Conservation (phyloP, 2,329 filamentous ascomycete genomes). For the Ascochyta fabae region DNA sequence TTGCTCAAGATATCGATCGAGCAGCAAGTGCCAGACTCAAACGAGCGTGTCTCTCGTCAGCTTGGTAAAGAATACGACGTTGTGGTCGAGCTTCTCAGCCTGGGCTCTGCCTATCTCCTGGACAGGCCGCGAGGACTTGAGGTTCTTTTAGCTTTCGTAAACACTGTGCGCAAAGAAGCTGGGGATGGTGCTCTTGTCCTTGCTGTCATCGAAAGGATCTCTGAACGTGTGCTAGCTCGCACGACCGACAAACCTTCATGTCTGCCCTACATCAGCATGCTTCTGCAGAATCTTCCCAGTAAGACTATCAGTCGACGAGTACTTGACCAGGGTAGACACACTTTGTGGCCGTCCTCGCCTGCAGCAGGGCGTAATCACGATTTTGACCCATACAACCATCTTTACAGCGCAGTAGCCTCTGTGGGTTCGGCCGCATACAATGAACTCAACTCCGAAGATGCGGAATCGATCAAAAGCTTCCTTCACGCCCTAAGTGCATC, state of each 20-base stretch:
- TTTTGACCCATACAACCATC: constrained; percentile 67
- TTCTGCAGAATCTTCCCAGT: constrained; percentile 45
- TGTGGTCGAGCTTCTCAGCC: constrained; percentile 70
- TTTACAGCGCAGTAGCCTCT: constrained; percentile 67
- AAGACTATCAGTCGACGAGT: constrained; percentile 51
- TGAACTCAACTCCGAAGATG: constrained; percentile 48
- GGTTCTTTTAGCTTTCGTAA: constrained; percentile 64
- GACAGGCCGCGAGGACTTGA: constrained; percentile 25
- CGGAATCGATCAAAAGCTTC: constrained; percentile 54
- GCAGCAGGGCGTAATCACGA: constrained; percentile 42
- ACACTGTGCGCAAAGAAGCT: constrained; percentile 64
- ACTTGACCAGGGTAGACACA: constrained; percentile 68
- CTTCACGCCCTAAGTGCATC: constrained; percentile 60
- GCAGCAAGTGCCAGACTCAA: constrained; percentile 28
- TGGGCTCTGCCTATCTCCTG: constrained; percentile 56
- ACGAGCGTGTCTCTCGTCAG: constrained; percentile 44
- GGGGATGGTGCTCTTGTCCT: constrained; percentile 72
- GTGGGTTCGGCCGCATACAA: constrained; percentile 64
- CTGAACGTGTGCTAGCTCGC: constrained; percentile 51
- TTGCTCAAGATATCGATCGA: constrained; percentile 33
- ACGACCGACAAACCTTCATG: constrained; percentile 24
- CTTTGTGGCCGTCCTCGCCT: constrained; percentile 67
- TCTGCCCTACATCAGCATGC: constrained; percentile 43
- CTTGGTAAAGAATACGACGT: constrained; percentile 74
- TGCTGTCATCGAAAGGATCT: constrained; percentile 73